Evolutionary conservation across 331 rosid species (phyloP).

Genomic region (Spiraea crenata): DNA sequence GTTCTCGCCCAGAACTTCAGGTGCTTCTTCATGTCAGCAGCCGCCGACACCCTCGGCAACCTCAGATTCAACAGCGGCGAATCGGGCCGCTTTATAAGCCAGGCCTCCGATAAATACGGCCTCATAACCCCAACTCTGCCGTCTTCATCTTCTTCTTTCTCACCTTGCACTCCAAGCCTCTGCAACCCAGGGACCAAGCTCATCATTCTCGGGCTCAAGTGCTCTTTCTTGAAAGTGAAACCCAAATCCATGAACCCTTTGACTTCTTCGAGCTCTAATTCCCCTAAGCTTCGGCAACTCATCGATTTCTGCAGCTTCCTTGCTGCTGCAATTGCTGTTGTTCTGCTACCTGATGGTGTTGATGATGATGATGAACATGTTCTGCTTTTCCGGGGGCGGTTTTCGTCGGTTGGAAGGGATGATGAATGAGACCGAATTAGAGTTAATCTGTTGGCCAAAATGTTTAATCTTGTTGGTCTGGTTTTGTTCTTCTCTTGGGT

Average conservation of each 20-base stretch:
- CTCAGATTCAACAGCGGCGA: constrained; percentile 59
- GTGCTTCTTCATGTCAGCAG: constrained; percentile 70
- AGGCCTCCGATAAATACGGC: constrained; percentile 87
- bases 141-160: constrained; percentile 12
- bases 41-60: constrained; percentile 47
- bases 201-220: constrained; percentile 57
- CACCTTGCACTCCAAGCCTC: constrained; percentile 37
- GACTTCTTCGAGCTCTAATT: constrained; percentile 81
- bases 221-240: constrained; percentile 58
- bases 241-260: constrained; percentile 89
- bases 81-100: constrained; percentile 72
- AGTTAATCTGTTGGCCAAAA: constrained; percentile 20
- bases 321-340: not conserved
- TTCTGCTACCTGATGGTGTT: not conserved
- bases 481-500: constrained; percentile 14
- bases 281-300: constrained; percentile 64
- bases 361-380: constrained; percentile 28
- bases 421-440: constrained; percentile 30
- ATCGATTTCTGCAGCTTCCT: constrained; percentile 49
- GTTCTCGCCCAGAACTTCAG: constrained; percentile 69
- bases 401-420: constrained; percentile 4
- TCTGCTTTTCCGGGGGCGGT: not conserved
- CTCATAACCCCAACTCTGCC: constrained; percentile 33
- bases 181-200: constrained; percentile 74
- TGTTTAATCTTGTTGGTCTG: constrained; percentile 25